Conservation (phyloP, 2,329 filamentous ascomycete genomes). For the Fusarium xyrophilum region DNA sequence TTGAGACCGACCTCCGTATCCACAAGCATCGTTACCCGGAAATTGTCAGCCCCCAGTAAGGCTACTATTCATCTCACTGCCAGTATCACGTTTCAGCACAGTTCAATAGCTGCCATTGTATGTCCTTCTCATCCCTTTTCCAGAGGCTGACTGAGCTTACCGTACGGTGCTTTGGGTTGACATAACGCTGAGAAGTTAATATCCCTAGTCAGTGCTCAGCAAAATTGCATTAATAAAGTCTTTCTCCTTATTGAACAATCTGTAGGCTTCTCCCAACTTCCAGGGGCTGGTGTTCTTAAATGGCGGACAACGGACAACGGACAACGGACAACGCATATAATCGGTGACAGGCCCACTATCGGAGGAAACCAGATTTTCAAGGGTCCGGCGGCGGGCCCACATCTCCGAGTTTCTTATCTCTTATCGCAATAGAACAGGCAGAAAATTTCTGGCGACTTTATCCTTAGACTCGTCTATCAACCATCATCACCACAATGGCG, state of each 20-base stretch:
- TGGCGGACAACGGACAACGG: background rate
- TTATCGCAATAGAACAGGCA: conserved; percentile 32
- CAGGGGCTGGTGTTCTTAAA: conserved; percentile 7
- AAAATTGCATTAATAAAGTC: background rate
- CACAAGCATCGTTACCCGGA: background rate
- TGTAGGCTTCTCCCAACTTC: conserved; percentile 12
- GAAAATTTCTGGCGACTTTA: conserved; percentile 25
- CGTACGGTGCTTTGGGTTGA: background rate
- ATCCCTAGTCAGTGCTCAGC: background rate
- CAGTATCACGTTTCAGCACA: background rate
- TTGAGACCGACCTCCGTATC: too few relatives aligned
- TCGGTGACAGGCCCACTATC: conserved; percentile 19
- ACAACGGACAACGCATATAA: conserved; percentile 4
- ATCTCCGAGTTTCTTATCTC: conserved; percentile 35
- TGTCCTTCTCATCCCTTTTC: background rate
- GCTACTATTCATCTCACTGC: background rate
- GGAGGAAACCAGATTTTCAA: conserved; percentile 9
- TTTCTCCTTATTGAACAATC: background rate
- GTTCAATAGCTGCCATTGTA: background rate
- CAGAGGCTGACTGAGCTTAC: background rate
- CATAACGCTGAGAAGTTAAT: background rate
- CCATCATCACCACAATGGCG: conserved; percentile 35
- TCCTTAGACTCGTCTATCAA: background rate
- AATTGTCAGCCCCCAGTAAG: background rate
- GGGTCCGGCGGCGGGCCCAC: conserved; percentile 27